Base-by-base conservation (phyloP, 768 basidiomycete species). In the Mycena indigotica region DNA sequence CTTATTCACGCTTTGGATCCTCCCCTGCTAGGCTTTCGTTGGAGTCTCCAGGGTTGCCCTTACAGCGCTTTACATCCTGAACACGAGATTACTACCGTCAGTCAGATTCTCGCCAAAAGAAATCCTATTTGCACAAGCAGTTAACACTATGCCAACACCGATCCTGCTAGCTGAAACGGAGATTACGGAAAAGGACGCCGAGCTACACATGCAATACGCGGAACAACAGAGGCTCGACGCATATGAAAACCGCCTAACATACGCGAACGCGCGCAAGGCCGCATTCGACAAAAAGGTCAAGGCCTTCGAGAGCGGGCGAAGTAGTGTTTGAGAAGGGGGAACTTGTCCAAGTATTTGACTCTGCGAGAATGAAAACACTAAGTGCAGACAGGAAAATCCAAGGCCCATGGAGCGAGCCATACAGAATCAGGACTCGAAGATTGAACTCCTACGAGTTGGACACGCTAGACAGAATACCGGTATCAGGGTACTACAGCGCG, bases 291-390 rank as follows among this genome's bases (percentile, higher is more conserved):
- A 45, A 29, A 52, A 53, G 15, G 65, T 74, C 0, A 10, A 61
- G 29, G 28, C 17, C 1, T n/a, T 35, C 21, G 8, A 32, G 39
- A 12, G 39, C 60, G 2, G 57, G 69, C 1, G 67, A 60, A 19
- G 65, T 71, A 2, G 32, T 54, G 3, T 75, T 75, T 57, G n/a
- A 5, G 51, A 3, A 16, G 2, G 69, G 70, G 0, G 53, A 74
- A 12, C 65, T 76, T 1, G 70, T 73, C 3, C 73, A 76, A 56
- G 58, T 74, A 0, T 68, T 69, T 19, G 38, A 66, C 13, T 70
- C 53, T 12, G 55, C 67, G 8, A 62, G 67, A n/a, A n/a, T n/a
- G n/a, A n/a, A n/a, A n/a, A n/a, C n/a, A n/a, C n/a, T n/a, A n/a
- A n/a, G n/a, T n/a, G n/a, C n/a, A n/a, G n/a, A n/a, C n/a, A n/a